A percentile compares a stretch with the other conserved stretches of the same genome.
phyloP scores from a whole-genome alignment of 2,329 filamentous ascomycete genomes.

The Harringtonia lauricola region DNA sequence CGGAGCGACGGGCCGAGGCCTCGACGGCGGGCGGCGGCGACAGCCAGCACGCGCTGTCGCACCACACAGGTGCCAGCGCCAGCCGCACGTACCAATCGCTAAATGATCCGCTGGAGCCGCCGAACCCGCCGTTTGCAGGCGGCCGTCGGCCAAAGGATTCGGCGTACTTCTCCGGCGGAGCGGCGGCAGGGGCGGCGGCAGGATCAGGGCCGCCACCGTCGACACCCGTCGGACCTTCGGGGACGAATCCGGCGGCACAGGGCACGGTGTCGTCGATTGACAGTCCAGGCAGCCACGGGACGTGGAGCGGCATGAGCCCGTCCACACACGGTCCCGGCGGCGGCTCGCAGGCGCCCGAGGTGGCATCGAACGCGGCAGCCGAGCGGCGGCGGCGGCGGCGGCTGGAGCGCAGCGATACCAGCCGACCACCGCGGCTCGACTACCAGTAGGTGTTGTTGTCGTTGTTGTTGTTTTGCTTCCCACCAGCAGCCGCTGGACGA shows the following conservation, averaged over 20 bases:
- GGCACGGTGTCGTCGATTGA: conserved; percentile 36
- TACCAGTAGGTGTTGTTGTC: conserved; percentile 7
- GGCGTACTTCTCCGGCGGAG: conserved; percentile 44
- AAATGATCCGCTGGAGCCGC: conserved; percentile 36
- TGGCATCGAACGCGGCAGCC: conserved; percentile 22
- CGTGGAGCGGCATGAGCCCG: conserved; percentile 42
- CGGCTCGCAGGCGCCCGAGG: conserved; percentile 3
- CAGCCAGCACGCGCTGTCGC: conserved; percentile 17
- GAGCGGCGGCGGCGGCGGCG: conserved; percentile 46
- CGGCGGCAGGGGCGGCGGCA: conserved; percentile 20
- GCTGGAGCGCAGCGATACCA: conserved; percentile 37
- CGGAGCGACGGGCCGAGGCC: conserved; percentile 31
- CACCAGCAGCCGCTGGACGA: no score
- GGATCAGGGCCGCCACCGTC: neutral
- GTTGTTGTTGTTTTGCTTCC: neutral
- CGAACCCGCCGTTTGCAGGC: conserved; percentile 44
- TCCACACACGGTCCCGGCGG: conserved; percentile 26
- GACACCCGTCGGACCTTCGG: conserved; percentile 23
- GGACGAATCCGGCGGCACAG: conserved; percentile 23
- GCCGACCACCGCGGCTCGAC: conserved; percentile 19
- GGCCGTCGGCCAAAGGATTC: conserved; percentile 45
- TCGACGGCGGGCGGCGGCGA: neutral
- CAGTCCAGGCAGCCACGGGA: conserved; percentile 35
- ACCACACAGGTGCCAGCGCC: neutral
- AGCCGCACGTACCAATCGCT: no score